Percentiles rank a stretch among this genome's conserved stretches.
phyloP scores from a whole-genome alignment of 495 filamentous ascomycete genomes.

The Articulospora tetracladia region DNA sequence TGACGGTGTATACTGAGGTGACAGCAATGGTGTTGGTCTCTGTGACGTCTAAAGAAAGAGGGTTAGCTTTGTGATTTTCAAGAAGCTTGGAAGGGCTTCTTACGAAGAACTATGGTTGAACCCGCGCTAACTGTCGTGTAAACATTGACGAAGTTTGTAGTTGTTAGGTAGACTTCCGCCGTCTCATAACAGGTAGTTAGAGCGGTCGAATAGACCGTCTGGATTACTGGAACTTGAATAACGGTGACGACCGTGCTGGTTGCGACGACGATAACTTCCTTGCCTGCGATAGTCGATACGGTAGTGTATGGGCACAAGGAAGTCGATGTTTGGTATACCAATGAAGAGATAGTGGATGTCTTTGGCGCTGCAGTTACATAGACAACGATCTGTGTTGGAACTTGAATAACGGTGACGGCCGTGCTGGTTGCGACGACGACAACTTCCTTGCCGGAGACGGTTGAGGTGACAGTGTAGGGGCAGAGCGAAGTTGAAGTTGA shows the following conservation, averaged over 20 bases:
- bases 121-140: conserved; percentile 20
- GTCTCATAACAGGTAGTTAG: conserved; percentile 18
- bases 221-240: conserved; percentile 7
- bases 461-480: conserved; percentile 13
- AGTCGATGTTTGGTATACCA: neutral
- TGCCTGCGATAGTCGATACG: conserved; percentile 8
- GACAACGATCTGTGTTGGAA: conserved; percentile 6
- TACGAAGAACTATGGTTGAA: conserved; percentile 17
- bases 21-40: conserved; percentile 12
- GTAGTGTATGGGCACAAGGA: conserved; percentile 10
- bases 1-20: conserved; percentile 15
- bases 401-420: conserved; percentile 10
- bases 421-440: neutral
- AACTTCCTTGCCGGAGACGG: conserved; percentile 7
- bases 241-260: conserved; percentile 16
- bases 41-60: neutral
- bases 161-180: conserved; percentile 14
- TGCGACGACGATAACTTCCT: neutral
- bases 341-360: neutral
- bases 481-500: neutral
- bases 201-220: conserved; percentile 4
- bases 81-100: neutral
- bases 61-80: neutral
- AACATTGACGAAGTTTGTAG: conserved; percentile 5
- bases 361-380: conserved; percentile 2